phyloP scores from a whole-genome alignment of 2,329 filamentous ascomycete genomes.

The Monilinia fructicola region DNA sequence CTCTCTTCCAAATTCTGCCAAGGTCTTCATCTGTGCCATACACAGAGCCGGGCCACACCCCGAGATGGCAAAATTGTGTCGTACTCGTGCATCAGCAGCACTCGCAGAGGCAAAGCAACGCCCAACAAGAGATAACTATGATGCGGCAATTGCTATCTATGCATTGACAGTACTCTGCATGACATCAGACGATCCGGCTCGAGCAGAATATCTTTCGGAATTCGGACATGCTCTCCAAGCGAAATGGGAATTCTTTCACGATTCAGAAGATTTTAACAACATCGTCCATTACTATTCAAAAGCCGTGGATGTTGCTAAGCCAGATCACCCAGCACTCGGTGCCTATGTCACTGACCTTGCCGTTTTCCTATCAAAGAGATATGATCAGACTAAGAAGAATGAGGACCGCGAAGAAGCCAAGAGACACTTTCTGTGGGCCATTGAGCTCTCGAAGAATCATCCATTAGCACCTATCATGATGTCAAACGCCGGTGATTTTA shows the following conservation, averaged over 20 bases:
- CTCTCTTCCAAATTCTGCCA: not conserved
- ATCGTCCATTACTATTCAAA: not conserved
- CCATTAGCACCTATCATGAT: not conserved
- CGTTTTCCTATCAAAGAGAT: not conserved
- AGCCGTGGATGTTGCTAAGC: not conserved
- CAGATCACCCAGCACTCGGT: not conserved
- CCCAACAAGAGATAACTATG: not conserved
- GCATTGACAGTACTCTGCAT: not conserved
- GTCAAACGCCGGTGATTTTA: too few relatives aligned
- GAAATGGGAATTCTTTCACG: not conserved
- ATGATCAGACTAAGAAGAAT: not conserved
- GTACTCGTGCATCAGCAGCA: not conserved
- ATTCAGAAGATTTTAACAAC: not conserved
- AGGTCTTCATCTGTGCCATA: not conserved
- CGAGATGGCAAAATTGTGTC: not conserved
- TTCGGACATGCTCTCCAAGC: not conserved
- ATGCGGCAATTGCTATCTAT: not conserved
- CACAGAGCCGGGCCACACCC: not conserved
- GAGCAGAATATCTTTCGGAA: not conserved
- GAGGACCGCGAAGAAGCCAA: not conserved
- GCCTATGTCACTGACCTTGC: not conserved
- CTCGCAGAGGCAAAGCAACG: not conserved
- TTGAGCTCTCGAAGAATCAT: not conserved
- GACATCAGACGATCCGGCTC: not conserved
- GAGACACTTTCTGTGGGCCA: not conserved